Base-by-base conservation (phyloP, 1,284 basidiomycete species). In the Ustilago trichophora region DNA sequence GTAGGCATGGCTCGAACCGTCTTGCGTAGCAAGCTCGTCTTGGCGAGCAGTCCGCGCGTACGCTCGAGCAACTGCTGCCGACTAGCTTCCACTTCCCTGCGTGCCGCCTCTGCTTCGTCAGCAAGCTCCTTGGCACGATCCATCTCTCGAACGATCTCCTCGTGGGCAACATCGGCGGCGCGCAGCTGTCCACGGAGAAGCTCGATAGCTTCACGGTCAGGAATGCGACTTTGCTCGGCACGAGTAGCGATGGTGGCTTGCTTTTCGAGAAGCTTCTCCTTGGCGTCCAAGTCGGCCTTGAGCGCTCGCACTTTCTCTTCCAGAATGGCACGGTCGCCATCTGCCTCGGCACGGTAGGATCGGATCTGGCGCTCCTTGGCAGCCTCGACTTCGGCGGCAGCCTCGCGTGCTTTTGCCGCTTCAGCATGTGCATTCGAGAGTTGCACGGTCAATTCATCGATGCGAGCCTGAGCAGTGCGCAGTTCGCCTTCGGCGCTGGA, bases 321-420 rank as follows among this genome's bases (percentile, higher is more conserved):
- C 24, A 78, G 41, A 15, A 78, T 78, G 8, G 76, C 76, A 7
- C 75, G 69, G 44, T 78, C 76, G 4, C 74, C 72, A 32, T 78
- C 76, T 6, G 74, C 75, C 47, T 78, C 76, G 15, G 75, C 76
- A 16, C 74, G 66, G 38, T 75, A 59, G 7, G 65, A 63, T 11
- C 76, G 60, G 11, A 78, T 64, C 27, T 70, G 64, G 10, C 64
- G 59, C 35, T 78, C 76, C 31, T 68, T 71, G 29, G 62, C 50
- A 3, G 47, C 50, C 32, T 78, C 76, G 34, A 71, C 64, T 33
- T 78, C 75, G 0, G 62, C 51, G 19, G 66, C 59, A 7, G 67
- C 45, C 29, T 77, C 72, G 13, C 66, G 47, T 4, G 64, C 73
- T 40, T 71, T 66, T 16, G 67, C 57, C 3, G 57, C 56, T 29